Base-by-base conservation (phyloP, 1,284 basidiomycete genomes). In the Bjerkandera adusta region DNA sequence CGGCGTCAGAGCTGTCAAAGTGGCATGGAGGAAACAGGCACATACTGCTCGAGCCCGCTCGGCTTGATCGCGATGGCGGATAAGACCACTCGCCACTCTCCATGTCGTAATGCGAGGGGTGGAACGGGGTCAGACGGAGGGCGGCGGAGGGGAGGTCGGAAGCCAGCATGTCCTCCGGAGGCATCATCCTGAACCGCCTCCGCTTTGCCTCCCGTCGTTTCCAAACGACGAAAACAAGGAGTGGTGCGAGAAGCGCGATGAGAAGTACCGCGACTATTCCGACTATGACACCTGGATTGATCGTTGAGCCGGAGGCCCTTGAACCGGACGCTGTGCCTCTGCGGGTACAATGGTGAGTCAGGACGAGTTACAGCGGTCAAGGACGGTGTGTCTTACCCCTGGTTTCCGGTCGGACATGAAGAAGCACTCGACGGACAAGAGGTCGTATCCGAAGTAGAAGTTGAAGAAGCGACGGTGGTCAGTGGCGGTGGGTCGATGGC, bases 81-180 rank as follows among this genome's bases (percentile, higher is more conserved):
- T n/a, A n/a, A n/a, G n/a, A n/a, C n/a, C n/a, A n/a, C n/a, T n/a
- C n/a, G n/a, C n/a, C n/a, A n/a, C n/a, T n/a, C n/a, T n/a, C n/a
- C n/a, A n/a, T n/a, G n/a, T n/a, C n/a, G n/a, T n/a, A n/a, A n/a
- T n/a, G n/a, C n/a, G 27, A n/a, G 8, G 27, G 8, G n/a, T 30
- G n/a, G 26, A 42, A 42, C n/a, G 40, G 40, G 2, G 40, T 26
- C 12, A 27, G 24, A 1, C 40, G 40, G 15, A 42, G 26, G 27
- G 40, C 27, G 15, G 40, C 13, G 16, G 40, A 25, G 13, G 40
- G 24, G 12, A 30, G 40, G 4, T 42, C 40, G 15, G 24, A 26
- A 12, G 21, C 40, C 8, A n/a, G 27, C n/a, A 30, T 8, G 27
- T 30, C 27, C 27, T 30, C 27, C 8, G 27, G 27, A 30, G 27